These are phyloP conservation scores for Aaosphaeria pasadenensis DNA, from an alignment of 2,329 filamentous ascomycete genomes.

Conservation along the genomic window DNA sequence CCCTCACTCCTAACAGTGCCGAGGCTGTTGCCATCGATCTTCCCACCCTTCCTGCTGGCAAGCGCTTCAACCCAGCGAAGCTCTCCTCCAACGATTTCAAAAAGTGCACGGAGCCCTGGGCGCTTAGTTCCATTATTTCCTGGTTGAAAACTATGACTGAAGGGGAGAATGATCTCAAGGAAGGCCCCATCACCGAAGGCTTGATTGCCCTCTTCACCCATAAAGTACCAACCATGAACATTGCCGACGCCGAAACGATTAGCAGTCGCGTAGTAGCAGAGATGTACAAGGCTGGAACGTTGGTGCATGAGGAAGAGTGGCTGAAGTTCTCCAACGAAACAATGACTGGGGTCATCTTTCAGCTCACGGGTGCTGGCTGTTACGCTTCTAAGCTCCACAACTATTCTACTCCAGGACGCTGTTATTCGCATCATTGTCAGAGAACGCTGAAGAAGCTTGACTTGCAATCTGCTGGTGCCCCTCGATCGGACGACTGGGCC, in stretches of 20 bases:
- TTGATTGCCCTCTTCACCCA: constrained; percentile 85
- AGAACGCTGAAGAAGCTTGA: constrained; percentile 94
- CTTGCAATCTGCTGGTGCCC: constrained; percentile 65
- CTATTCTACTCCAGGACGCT: constrained; percentile 67
- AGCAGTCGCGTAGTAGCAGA: constrained; percentile 72
- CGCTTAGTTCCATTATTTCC: constrained; percentile 76
- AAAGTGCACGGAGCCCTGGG: constrained; percentile 88
- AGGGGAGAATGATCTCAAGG: constrained; percentile 82
- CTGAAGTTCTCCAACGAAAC: constrained; percentile 81
- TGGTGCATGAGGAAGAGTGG: constrained; percentile 94
- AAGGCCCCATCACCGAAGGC: constrained; percentile 81
- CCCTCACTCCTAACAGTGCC: constrained; percentile 50
- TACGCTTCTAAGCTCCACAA: constrained; percentile 82
- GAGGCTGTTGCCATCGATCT: constrained; percentile 69
- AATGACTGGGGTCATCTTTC: constrained; percentile 88
- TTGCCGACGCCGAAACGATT: constrained; percentile 88
- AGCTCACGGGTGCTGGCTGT: constrained; percentile 86
- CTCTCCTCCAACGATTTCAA: constrained; percentile 77
- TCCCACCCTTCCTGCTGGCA: constrained; percentile 75
- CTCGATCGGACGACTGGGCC: constrained; percentile 77
- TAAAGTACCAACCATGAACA: constrained; percentile 98
- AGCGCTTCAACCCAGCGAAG: constrained; percentile 83
- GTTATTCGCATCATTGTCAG: constrained; percentile 92
- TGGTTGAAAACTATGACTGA: constrained; percentile 91
- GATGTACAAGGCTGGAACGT: constrained; percentile 74